Conservation (phyloP, 441 rosid genomes). For the Capsella rubella region DNA sequence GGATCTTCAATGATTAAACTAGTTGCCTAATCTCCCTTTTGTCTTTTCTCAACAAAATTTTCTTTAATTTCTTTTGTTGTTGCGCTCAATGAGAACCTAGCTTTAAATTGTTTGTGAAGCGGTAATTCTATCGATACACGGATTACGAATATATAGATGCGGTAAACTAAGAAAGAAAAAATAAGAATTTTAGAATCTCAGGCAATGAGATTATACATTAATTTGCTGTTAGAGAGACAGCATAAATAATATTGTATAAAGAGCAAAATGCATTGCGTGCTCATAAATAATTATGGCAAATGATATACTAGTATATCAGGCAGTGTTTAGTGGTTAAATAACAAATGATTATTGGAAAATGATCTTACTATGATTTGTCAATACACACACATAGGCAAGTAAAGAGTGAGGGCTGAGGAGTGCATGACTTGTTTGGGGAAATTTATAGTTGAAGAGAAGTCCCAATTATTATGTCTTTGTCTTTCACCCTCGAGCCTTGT, state of each 20-base stretch:
- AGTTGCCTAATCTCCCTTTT: conserved; percentile 25
- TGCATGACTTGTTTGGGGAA: conserved; percentile 43
- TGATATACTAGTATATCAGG: neutral
- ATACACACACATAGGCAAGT: conserved; percentile 16
- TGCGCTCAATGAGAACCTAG: conserved; percentile 19
- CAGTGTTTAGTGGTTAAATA: conserved; percentile 14
- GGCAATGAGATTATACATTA: conserved; percentile 11
- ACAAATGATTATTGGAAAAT: conserved; percentile 25
- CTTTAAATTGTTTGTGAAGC: conserved; percentile 1
- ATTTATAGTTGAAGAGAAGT: conserved; percentile 36
- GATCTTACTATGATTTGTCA: conserved; percentile 31
- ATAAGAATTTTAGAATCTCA: neutral
- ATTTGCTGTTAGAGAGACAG: neutral
- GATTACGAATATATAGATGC: neutral
- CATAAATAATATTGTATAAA: too few relatives aligned
- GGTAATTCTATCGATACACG: neutral
- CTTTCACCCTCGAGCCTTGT: conserved; percentile 45
- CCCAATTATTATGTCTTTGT: conserved; percentile 43
- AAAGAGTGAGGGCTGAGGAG: conserved; percentile 9
- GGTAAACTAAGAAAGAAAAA: too few relatives aligned
- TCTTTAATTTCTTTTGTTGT: neutral
- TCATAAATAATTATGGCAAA: conserved; percentile 17
- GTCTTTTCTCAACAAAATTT: conserved; percentile 8
- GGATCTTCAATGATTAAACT: conserved; percentile 29
- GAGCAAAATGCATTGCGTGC: conserved; percentile 3